Base-by-base conservation (phyloP, 2,329 filamentous ascomycete species). In the Aspergillus clavatus region DNA sequence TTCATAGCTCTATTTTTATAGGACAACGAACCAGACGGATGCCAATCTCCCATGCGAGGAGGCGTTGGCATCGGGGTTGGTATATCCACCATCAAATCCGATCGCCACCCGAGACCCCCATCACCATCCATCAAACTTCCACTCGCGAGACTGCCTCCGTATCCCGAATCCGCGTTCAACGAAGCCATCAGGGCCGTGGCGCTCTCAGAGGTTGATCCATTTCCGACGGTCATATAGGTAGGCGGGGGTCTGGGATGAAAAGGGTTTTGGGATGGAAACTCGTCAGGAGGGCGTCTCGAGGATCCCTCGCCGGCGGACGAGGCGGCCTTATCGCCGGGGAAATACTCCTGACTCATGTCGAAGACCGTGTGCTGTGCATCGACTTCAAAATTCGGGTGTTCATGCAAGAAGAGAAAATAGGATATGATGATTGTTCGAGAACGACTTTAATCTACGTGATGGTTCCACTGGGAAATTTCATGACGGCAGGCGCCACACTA, bases 101-200 rank as follows among this genome's bases (percentile, higher is more conserved):
- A 72, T 59, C 78, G 74, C 77, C 79, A 83, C 40, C 68, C 68
- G 31, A 70, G 66, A 62, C 59, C 68, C 42, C 60, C 60, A 53
- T 67, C 65, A 44, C 65, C 66, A 46, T 67, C 65, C 31, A 72
- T 65, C 48, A 72, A 68, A 54, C 79, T 79, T 42, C 86, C 86
- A 48, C 82, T 83, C 23, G 79, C 74, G 40, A 86, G 76, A 64
- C 88, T 95, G 36, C 86, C 86, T 44, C 89, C 90, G 62, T 97
- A 97, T 5, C 91, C 93, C 14, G 91, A 97, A 65, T 98, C 93
- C 46, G 82, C 75, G 50, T 95, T 88, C 44, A 97, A 74, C 57
- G 94, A 80, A 14, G 84, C 82, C 68, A 93, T 87, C 29, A 97
- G 75, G 44, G 83, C 83, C 23, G 86, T 80, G 28, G 89, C 90